Evolutionary conservation across 108 stramenopile species (phyloP), one percentile per base, ranked within the genome.

Genomic region (Cyclostephanos tholiformis): DNA sequence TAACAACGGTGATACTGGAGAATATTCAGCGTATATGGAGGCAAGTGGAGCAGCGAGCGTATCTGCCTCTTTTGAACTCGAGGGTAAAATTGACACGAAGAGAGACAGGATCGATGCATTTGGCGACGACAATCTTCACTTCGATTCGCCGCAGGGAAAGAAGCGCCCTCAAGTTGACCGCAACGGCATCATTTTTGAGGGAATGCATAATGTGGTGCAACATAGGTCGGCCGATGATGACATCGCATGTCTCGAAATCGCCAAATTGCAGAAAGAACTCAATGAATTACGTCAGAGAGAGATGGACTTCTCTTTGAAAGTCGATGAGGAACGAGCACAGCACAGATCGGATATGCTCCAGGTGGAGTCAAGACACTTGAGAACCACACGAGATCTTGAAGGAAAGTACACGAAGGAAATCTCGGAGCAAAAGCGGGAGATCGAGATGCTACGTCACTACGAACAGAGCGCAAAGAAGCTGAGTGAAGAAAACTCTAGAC

Each of bases 301-400:
- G 68, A 63, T 64, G 8, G 83, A 86, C 48, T 72, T 87, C 5
- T 46, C 59, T 0, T 20, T 55, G 22, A 74, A 82, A 71, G 30
- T 89, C 49, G 88, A 94, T 55, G 77, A 85, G 25, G 36, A 73
- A 39, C 80, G 86, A 38, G 73, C 82, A 13, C 64, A 74, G 16
- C 82, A 79, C 39, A 82, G 90, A 29, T 79, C 86, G 36, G 84
- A 94, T 69, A 86, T 89, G 87, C 81, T 94, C 58, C 83, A 86
- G 59, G 32, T 88, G 16, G 93, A 94, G 67, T 74, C 86, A 4
- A 35, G 66, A 17, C 72, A 79, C 14, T 38, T 84, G 14, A 65
- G 67, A n/a, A 48, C 77, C 16, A 58, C 81, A 29, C 66, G 84
- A 52, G 80, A 86, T 9, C 43, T 65, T 23, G 65, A 75, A 46